phyloP scores from a whole-genome alignment of 2,329 filamentous ascomycete species.

The Pseudogymnoascus sp. region DNA sequence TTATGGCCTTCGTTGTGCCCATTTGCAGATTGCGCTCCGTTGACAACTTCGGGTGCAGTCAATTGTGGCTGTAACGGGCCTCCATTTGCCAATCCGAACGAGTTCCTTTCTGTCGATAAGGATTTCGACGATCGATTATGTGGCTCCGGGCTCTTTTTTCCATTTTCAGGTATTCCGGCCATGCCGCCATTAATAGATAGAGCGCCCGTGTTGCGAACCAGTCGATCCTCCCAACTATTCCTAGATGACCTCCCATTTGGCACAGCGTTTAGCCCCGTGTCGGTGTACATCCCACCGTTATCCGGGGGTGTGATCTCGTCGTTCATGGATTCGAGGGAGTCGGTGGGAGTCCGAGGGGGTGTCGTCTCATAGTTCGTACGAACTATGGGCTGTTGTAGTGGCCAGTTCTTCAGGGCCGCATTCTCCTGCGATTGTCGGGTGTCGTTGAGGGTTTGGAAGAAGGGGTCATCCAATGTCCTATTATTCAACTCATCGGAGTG shows the following conservation, averaged over 20 bases:
- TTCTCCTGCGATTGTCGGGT: slow-evolving; percentile 27
- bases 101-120: slow-evolving; percentile 23
- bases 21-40: slow-evolving; percentile 17
- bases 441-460: slow-evolving; percentile 30
- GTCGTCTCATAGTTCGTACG: slow-evolving; percentile 19
- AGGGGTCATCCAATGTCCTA: slow-evolving; percentile 22
- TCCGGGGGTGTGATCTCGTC: slow-evolving; percentile 15
- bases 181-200: slow-evolving; percentile 23
- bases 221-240: slow-evolving; percentile 30
- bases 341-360: slow-evolving; percentile 29
- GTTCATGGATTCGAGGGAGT: slow-evolving; percentile 26
- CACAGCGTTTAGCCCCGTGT: slow-evolving; percentile 51
- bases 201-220: slow-evolving; percentile 24
- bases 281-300: slow-evolving; percentile 24
- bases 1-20: slow-evolving; percentile 19
- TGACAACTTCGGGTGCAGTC: slow-evolving; percentile 11
- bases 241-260: slow-evolving; percentile 46
- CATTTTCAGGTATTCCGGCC: slow-evolving; percentile 23
- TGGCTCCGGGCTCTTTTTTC: slow-evolving; percentile 22
- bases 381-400: slow-evolving; percentile 25
- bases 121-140: slow-evolving; percentile 20
- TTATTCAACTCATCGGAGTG: slow-evolving; percentile 34
- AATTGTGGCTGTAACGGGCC: slow-evolving; percentile 11
- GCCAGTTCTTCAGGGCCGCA: slow-evolving; percentile 12
- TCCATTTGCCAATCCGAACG: slow-evolving; percentile 24